Conservation (phyloP, 306 rosid genomes). For the Cucurbita ficifolia region DNA sequence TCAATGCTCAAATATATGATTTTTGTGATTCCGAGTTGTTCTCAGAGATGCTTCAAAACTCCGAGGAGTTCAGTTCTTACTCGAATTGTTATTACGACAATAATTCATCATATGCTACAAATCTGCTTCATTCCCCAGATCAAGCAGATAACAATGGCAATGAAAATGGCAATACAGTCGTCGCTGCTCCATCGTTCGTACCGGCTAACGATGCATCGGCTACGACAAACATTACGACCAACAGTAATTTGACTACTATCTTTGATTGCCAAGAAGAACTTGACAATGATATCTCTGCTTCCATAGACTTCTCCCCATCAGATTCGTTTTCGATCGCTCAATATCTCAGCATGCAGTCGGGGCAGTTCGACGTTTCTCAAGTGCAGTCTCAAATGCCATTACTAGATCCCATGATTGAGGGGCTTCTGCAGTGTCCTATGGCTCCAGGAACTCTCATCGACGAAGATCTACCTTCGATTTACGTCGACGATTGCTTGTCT, state of each 20-base stretch:
- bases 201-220: conserved; percentile 4
- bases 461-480: conserved; percentile 31
- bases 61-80: conserved; percentile 74
- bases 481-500: conserved; percentile 70
- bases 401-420: conserved; percentile 39
- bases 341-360: conserved; percentile 30
- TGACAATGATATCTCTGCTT: conserved; percentile 83
- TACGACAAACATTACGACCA: conserved; percentile 11
- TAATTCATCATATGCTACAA: conserved; percentile 42
- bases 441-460: conserved; percentile 32
- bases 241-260: conserved; percentile 35
- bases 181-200: neutral
- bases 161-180: neutral
- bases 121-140: conserved; percentile 28
- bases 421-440: conserved; percentile 33
- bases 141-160: conserved; percentile 28
- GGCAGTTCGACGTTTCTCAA: conserved; percentile 45
- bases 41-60: conserved; percentile 57
- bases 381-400: conserved; percentile 31
- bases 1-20: conserved; percentile 51
- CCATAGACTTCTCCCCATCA: conserved; percentile 68
- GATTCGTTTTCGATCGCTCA: conserved; percentile 38
- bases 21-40: conserved; percentile 58
- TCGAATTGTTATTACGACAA: conserved; percentile 67
- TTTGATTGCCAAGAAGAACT: conserved; percentile 73